A percentile compares a stretch with the other conserved stretches of the same genome.
Evolutionary conservation across 768 basidiomycete genomes (phyloP).

Genomic region (Russula sp.): DNA sequence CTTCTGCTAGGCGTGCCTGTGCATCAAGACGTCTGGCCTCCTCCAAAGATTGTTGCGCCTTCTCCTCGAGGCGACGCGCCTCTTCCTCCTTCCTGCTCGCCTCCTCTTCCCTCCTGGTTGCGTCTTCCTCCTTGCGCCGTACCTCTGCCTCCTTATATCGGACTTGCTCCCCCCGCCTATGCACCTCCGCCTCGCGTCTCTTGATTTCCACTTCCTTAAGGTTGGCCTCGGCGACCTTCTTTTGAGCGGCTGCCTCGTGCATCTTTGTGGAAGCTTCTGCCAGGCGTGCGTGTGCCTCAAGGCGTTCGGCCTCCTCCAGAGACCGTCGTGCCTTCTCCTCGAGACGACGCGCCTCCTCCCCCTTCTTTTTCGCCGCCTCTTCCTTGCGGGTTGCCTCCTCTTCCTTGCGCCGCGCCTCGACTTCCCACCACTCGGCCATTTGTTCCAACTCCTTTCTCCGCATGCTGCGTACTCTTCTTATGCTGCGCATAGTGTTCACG

Average conservation of each 20-base stretch:
- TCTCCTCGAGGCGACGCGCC: constrained; percentile 23
- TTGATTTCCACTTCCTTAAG: constrained; percentile 26
- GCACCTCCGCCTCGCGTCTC: constrained; percentile 30
- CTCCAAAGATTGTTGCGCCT: constrained; percentile 18
- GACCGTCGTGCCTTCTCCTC: constrained; percentile 23
- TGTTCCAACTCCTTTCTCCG: constrained; percentile 22
- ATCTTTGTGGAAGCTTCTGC: constrained; percentile 23
- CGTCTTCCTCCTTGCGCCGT: constrained; percentile 30
- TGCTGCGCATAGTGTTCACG: constrained; percentile 10
- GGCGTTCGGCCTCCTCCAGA: constrained; percentile 20
- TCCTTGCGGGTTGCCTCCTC: constrained; percentile 29
- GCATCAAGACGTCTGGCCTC: constrained; percentile 22
- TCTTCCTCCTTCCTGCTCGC: constrained; percentile 24
- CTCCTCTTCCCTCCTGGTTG: constrained; percentile 27
- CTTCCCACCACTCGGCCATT: constrained; percentile 19
- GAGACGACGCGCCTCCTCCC: constrained; percentile 23
- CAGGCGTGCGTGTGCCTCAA: constrained; percentile 21
- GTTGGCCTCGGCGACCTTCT: constrained; percentile 19
- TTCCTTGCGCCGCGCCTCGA: constrained; percentile 20
- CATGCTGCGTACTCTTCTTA: constrained; percentile 13
- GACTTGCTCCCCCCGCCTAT: constrained; percentile 28
- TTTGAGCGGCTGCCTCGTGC: constrained; percentile 20
- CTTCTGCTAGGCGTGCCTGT: constrained; percentile 23
- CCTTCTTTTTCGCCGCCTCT: constrained; percentile 23
- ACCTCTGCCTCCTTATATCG: constrained; percentile 30